These are phyloP conservation scores for Annulohypoxylon truncatum DNA, from an alignment of 2,329 filamentous ascomycete genomes.

Conservation along the genomic window DNA sequence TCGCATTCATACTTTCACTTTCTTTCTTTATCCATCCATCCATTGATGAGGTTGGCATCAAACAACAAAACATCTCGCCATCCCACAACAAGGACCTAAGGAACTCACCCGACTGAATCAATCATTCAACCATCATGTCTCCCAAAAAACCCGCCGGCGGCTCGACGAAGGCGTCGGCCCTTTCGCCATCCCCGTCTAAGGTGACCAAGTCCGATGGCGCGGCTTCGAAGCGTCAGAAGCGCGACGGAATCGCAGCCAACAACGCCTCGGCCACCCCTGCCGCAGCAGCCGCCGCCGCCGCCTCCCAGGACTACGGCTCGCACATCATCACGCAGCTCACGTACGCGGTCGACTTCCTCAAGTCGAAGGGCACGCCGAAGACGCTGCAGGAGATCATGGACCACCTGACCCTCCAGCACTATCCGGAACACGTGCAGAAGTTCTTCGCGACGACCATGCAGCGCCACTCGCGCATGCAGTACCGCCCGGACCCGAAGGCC, in stretches of 20 bases:
- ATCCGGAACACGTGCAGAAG: constrained; percentile 70
- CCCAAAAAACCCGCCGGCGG: constrained; percentile 69
- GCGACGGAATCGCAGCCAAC: constrained; percentile 53
- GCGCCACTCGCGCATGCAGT: constrained; percentile 69
- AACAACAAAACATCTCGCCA: constrained; percentile 2
- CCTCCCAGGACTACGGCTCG: constrained; percentile 76
- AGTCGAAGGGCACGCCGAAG: constrained; percentile 74
- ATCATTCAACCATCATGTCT: constrained; percentile 65
- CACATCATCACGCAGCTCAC: constrained; percentile 89
- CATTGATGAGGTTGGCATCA: constrained; percentile 34
- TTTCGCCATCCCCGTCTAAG: constrained; percentile 63
- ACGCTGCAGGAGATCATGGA: constrained; percentile 81
- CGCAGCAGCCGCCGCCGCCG: constrained; percentile 53
- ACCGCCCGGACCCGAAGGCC: constrained; percentile 66
- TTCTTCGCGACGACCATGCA: constrained; percentile 76
- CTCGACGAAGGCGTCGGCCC: constrained; percentile 64
- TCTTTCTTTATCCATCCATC: constrained; percentile 31
- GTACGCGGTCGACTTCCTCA: constrained; percentile 86
- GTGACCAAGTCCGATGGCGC: constrained; percentile 62
- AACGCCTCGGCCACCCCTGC: constrained; percentile 45
- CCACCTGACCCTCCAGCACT: constrained; percentile 78
- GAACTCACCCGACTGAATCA: not conserved
- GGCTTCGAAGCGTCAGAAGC: constrained; percentile 73
- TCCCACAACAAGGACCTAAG: not conserved
- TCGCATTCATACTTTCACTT: constrained; percentile 16